Evolutionary conservation across 106 monocot species (phyloP).

Genomic region (Vanilla planifolia): DNA sequence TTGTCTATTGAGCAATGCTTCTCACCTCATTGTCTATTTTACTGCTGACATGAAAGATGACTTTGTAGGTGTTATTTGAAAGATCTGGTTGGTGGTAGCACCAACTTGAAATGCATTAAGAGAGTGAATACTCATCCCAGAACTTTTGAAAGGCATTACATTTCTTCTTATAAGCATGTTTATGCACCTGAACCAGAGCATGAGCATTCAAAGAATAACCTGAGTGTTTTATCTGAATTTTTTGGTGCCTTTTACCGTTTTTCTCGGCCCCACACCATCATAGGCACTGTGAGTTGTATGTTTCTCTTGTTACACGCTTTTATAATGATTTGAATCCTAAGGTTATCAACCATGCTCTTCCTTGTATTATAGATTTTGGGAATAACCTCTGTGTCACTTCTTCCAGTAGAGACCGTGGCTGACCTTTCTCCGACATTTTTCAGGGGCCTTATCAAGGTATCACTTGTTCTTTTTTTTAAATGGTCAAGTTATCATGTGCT

Average conservation of each 20-base stretch:
- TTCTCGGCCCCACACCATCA: slow-evolving; percentile 35
- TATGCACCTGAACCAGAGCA: background rate
- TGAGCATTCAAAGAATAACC: background rate
- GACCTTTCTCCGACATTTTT: slow-evolving; percentile 25
- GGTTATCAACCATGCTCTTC: background rate
- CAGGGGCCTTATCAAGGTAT: slow-evolving; percentile 32
- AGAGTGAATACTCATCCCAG: background rate
- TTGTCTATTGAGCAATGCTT: too few species aligned
- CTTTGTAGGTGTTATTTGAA: too few species aligned
- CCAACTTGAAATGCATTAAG: too few species aligned
- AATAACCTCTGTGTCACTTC: slow-evolving; percentile 31
- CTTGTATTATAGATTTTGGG: slow-evolving; percentile 22
- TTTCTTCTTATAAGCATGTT: slow-evolving; percentile 3
- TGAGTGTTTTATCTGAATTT: background rate
- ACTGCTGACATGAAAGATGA: too few species aligned
- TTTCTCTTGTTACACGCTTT: background rate
- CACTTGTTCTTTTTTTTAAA: too few species aligned
- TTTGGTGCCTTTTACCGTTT: slow-evolving; percentile 26
- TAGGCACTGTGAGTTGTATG: slow-evolving; percentile 30
- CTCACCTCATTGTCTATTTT: too few species aligned
- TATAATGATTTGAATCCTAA: background rate
- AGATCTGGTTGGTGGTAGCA: too few species aligned
- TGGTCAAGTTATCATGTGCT: too few species aligned
- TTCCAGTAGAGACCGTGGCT: slow-evolving; percentile 20
- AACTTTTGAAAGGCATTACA: background rate